These are phyloP conservation scores for Stevia rebaudiana DNA, from an alignment of 140 eudicot genomes.

Conservation along the genomic window DNA sequence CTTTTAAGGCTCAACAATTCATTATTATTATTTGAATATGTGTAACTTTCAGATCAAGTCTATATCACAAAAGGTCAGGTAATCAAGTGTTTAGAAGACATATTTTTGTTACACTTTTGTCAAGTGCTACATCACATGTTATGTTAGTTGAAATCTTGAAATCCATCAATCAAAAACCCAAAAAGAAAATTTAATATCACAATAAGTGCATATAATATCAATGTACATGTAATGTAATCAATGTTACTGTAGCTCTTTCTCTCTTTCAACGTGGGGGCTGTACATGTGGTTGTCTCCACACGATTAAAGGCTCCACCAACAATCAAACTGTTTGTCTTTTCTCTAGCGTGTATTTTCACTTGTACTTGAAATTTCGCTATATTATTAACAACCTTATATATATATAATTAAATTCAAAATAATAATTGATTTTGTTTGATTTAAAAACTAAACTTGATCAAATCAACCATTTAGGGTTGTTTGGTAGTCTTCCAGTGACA, in stretches of 20 bases:
- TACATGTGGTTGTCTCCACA: not conserved
- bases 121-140: slow-evolving; percentile 1
- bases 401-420: no score
- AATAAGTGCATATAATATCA: not conserved
- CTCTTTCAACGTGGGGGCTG: not conserved
- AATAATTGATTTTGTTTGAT: not conserved
- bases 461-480: no score
- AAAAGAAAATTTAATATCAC: not conserved
- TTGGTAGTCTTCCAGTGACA: no score
- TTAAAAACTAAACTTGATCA: not conserved
- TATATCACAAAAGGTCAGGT: no score
- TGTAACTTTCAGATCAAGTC: no score
- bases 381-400: not conserved
- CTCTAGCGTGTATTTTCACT: not conserved
- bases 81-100: no score
- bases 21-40: no score
- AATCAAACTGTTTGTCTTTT: not conserved
- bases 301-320: slow-evolving; percentile 11
- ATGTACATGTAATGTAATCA: not conserved
- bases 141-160: not conserved
- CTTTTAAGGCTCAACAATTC: no score
- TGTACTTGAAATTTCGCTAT: not conserved
- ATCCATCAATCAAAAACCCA: not conserved
- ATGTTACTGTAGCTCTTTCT: not conserved
- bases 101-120: not conserved